Evolutionary conservation across 257 asterid species (phyloP).

Genomic region (Perilla frutescens): DNA sequence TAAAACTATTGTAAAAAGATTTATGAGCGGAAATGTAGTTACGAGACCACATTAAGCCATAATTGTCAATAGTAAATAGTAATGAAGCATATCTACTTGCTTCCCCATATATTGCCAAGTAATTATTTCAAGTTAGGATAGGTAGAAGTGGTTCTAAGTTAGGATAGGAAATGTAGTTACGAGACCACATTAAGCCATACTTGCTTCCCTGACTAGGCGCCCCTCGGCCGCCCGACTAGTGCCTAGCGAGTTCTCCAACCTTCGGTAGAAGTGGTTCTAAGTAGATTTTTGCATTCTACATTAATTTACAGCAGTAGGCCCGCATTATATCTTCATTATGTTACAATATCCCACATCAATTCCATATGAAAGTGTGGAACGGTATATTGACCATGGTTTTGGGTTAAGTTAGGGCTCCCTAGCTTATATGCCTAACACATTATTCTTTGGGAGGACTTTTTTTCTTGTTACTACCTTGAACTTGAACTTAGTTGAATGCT

Average conservation of each 20-base stretch:
- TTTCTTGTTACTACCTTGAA: not conserved
- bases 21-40: not conserved
- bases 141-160: conserved; percentile 3
- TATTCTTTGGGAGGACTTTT: not conserved
- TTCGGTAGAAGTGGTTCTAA: conserved; percentile 3
- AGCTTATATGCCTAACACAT: no score
- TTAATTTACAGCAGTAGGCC: not conserved
- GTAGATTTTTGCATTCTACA: not conserved
- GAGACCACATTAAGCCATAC: no score
- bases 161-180: no score
- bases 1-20: not conserved
- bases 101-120: not conserved
- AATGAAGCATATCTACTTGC: not conserved
- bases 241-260: no score
- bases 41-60: not conserved
- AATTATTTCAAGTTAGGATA: not conserved
- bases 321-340: not conserved
- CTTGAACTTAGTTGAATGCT: not conserved
- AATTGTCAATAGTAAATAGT: not conserved
- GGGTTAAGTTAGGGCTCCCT: no score
- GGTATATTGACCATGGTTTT: no score
- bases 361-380: no score
- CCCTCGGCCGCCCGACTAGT: no score
- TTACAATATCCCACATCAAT: no score
- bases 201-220: no score